These are phyloP conservation scores for Albugo laibachii DNA, from an alignment of 352 stramenopile genomes.

Conservation along the genomic window DNA sequence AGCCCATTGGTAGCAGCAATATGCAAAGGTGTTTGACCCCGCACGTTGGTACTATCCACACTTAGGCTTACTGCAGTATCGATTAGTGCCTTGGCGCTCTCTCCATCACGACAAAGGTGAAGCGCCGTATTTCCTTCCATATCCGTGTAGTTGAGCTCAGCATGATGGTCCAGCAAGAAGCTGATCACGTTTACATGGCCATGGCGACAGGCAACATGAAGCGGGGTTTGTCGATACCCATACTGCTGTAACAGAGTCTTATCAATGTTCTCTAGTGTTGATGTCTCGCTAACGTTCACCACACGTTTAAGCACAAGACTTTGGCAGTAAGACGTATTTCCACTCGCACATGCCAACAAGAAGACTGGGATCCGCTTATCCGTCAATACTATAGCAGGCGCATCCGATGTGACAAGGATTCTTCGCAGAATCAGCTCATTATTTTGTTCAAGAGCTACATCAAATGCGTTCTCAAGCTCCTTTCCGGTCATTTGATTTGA, in stretches of 20 bases:
- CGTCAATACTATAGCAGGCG: slow-evolving; percentile 49
- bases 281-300: slow-evolving; percentile 62
- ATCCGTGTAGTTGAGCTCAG: slow-evolving; percentile 53
- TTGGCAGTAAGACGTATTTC: slow-evolving; percentile 45
- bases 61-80: slow-evolving; percentile 41
- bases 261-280: slow-evolving; percentile 47
- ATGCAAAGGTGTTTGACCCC: slow-evolving; percentile 53
- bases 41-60: slow-evolving; percentile 56
- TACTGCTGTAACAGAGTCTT: slow-evolving; percentile 59
- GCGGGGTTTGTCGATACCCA: slow-evolving; percentile 39
- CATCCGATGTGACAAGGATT: slow-evolving; percentile 41
- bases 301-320: slow-evolving; percentile 31
- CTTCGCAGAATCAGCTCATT: slow-evolving; percentile 62
- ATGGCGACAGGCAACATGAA: slow-evolving; percentile 58
- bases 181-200: slow-evolving; percentile 39
- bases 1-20: slow-evolving; percentile 42
- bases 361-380: slow-evolving; percentile 57
- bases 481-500: slow-evolving; percentile 23
- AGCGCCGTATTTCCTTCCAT: slow-evolving; percentile 65
- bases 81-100: slow-evolving; percentile 42
- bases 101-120: slow-evolving; percentile 40
- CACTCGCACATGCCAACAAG: slow-evolving; percentile 46
- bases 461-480: slow-evolving; percentile 39
- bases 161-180: slow-evolving; percentile 38
- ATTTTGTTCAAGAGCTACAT: slow-evolving; percentile 38